phyloP scores from a whole-genome alignment of 441 rosid species.

The Brassica hybrid region DNA sequence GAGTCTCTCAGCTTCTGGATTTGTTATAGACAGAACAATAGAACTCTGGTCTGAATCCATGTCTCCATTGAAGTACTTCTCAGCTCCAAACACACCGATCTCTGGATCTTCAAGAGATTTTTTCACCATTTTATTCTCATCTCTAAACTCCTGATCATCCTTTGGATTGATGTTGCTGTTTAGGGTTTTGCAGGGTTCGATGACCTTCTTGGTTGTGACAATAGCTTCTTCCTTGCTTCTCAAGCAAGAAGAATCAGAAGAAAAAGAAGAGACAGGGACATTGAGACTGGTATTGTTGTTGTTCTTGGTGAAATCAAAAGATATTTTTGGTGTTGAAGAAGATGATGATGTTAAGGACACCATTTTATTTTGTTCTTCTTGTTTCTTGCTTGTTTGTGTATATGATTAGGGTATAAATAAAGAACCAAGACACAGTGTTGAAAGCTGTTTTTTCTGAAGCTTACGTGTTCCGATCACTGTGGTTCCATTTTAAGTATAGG shows the following conservation, averaged over 20 bases:
- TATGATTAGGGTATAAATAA: constrained; percentile 35
- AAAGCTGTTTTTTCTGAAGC: constrained; percentile 30
- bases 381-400: constrained; percentile 13
- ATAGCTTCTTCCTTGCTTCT: constrained; percentile 46
- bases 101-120: constrained; percentile 62
- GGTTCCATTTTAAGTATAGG: too few relatives aligned
- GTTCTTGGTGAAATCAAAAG: constrained; percentile 37
- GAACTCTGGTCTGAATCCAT: constrained; percentile 57
- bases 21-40: constrained; percentile 41
- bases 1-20: too few relatives aligned
- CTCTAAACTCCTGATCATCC: constrained; percentile 33
- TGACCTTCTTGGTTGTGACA: constrained; percentile 41
- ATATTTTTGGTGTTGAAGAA: constrained; percentile 37
- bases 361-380: constrained; percentile 35
- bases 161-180: constrained; percentile 28
- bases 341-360: constrained; percentile 48
- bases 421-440: constrained; percentile 24
- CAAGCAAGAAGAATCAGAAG: constrained; percentile 56
- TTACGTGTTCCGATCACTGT: constrained; percentile 28
- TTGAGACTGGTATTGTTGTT: constrained; percentile 36
- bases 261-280: constrained; percentile 44
- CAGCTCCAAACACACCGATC: constrained; percentile 83
- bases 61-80: constrained; percentile 75
- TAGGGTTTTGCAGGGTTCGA: constrained; percentile 41
- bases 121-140: constrained; percentile 47